A percentile compares a stretch with the other conserved stretches of the same genome.
phyloP scores from a whole-genome alignment of 1,284 basidiomycete species.

The Tilletia setariae region DNA sequence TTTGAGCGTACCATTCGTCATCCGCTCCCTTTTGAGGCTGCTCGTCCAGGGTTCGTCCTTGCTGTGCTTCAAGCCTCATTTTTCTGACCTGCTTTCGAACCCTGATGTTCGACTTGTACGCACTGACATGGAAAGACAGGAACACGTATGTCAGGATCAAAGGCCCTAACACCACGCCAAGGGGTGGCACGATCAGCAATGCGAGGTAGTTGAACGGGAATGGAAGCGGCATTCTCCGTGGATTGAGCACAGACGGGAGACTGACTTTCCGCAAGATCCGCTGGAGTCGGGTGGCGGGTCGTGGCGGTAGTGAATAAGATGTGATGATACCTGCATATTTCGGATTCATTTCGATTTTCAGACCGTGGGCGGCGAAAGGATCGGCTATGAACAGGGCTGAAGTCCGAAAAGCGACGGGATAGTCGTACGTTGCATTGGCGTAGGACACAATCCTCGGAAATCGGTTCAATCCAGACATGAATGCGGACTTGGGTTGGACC shows the following conservation, averaged over 20 bases:
- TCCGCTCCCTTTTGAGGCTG: neutral
- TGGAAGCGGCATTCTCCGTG: constrained; percentile 27
- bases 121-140: constrained; percentile 20
- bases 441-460: constrained; percentile 76
- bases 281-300: neutral
- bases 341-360: constrained; percentile 17
- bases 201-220: constrained; percentile 42
- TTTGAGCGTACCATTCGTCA: neutral
- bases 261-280: neutral
- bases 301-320: constrained; percentile 9
- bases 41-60: neutral
- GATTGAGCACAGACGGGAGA: constrained; percentile 26
- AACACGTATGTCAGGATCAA: constrained; percentile 30
- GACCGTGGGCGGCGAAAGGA: constrained; percentile 24
- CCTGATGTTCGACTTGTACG: neutral
- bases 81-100: neutral
- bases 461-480: constrained; percentile 68
- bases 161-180: constrained; percentile 5
- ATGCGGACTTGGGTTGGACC: constrained; percentile 64
- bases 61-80: neutral
- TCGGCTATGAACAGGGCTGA: constrained; percentile 33
- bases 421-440: constrained; percentile 66
- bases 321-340: constrained; percentile 22
- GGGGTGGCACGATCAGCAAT: constrained; percentile 26
- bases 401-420: constrained; percentile 41